These are phyloP conservation scores for Litchi chinensis DNA, from an alignment of 345 rosid species.

Conservation along the genomic window DNA sequence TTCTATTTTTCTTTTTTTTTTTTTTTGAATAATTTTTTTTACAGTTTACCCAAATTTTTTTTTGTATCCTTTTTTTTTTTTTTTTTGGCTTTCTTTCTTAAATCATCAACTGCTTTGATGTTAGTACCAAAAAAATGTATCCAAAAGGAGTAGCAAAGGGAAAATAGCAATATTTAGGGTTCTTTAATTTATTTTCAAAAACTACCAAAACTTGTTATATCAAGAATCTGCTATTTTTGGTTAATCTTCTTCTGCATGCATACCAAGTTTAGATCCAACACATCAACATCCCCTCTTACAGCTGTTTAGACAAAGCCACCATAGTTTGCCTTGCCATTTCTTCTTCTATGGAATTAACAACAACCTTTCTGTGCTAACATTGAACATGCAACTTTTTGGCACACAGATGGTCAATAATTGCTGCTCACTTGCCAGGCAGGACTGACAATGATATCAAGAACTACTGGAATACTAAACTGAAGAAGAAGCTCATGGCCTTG, in stretches of 20 bases:
- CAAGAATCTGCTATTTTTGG: slow-evolving; percentile 37
- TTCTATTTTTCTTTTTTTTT: too few species aligned
- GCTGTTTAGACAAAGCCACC: slow-evolving; percentile 7
- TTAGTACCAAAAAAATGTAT: slow-evolving; percentile 19
- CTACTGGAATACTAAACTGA: slow-evolving; percentile 96
- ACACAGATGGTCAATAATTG: slow-evolving; percentile 92
- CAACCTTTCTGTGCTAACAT: not conserved
- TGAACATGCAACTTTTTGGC: slow-evolving; percentile 26
- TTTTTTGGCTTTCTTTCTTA: not conserved
- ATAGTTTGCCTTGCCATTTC: not conserved
- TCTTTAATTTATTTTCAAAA: not conserved
- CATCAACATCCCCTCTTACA: slow-evolving; percentile 27
- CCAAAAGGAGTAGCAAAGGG: slow-evolving; percentile 16
- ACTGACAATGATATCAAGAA: slow-evolving; percentile 96
- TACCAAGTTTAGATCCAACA: slow-evolving; percentile 38
- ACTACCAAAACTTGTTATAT: slow-evolving; percentile 2
- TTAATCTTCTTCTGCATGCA: slow-evolving; percentile 33
- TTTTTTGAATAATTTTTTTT: too few species aligned
- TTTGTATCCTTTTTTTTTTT: too few species aligned
- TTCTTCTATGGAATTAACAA: slow-evolving; percentile 16
- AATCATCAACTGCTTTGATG: not conserved
- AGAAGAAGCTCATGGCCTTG: slow-evolving; percentile 72
- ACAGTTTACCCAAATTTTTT: too few species aligned
- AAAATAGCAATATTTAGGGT: not conserved
- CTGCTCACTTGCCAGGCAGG: slow-evolving; percentile 93